Base-by-base conservation (phyloP, 192 early-diverging fungal species). In the Backusella australiensis region DNA sequence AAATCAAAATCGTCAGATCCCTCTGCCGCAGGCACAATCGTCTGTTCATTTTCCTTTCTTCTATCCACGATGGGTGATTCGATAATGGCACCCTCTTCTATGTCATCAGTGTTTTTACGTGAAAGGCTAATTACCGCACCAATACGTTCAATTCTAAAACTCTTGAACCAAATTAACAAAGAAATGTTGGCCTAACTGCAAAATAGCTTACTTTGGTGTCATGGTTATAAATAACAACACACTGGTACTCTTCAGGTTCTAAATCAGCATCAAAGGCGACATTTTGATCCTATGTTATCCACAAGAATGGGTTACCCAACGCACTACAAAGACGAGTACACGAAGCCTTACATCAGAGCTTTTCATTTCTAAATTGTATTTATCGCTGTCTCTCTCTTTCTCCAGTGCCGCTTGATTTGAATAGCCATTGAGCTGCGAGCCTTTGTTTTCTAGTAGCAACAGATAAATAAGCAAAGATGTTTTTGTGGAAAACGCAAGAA, bases 21-120 rank as follows among this genome's bases (percentile, higher is more conserved):
- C 8, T 56, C 53, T 21, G 53, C 23, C 6, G 53, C 23, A 56
- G 53, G n/a, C n/a, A 11, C 8, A 56, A 56, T 56, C 1, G 53
- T n/a, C 21, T 56, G 53, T 9, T 56, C 53, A 21, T 56, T 21
- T 56, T 56, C 53, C 19, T 56, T n/a, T 21, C n/a, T 56, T 56
- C 53, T n/a, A 21, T 56, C 53, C 9, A 56, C 2, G 23, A 56
- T 56, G n/a, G 53, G 53, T 21, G 53, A 56, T 56, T 56, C 53
- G 6, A 21, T 2, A 21, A 56, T 21, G 11, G 53, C n/a, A 56
- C 53, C 53, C 7, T 56, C 53, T 56, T 56, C 53, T 56, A 56
- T 53, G 7, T 53, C 53, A 70, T 89, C 85, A 52, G 81, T 75
- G 69, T 86, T 80, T 66, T 84, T 69, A 39, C 67, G 67, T 69